Evolutionary conservation across 176 grass and related monocot species (phyloP), one percentile per base, ranked within the genome.

Genomic region (Aegilops tauschii): DNA sequence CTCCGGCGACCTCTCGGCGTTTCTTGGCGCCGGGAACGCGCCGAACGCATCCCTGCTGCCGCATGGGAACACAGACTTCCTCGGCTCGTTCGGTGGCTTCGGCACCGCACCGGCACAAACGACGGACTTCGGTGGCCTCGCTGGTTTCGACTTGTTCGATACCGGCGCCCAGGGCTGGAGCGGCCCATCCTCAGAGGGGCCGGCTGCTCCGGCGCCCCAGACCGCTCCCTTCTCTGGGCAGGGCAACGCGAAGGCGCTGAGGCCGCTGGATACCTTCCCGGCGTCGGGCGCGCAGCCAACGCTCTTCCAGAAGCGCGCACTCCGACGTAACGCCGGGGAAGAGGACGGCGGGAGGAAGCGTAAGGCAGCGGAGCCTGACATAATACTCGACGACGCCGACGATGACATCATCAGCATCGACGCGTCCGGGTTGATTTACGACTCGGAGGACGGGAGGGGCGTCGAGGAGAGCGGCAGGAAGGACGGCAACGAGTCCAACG

Each of bases 291-390:
- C 92, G 80, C 97, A 96, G 82, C 97, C 97, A 11, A 99, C 97
- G 75, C 80, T 99, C 70, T 99, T 96, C 90, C 94, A 99, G 89
- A 99, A 99, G 77, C 92, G 97, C 65, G 97, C 37, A 27, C 94
- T 40, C 86, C 96, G 92, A 56, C 97, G 95, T 77, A 96, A 91
- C 83, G 87, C 90, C 17, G 78, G 88, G 28, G 92, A 91, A 66
- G 90, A 92, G 58, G 92, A 94, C 25, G 49, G 77, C 78, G 92
- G 93, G 50, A 92, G 83, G 89, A 95, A 87, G 85, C 93, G 89
- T 81, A 99, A 90, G 82, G 89, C 85, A 4, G 25, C 49, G n/a
- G 86, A 72, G 61, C 84, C 30, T 2, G 83, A 87, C 50, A 32
- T 74, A 47, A 40, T 78, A 58, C 34, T 75, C 32, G 94, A 93